Base-by-base conservation (phyloP, 2,329 filamentous ascomycete species). In the Fusarium luffae region DNA sequence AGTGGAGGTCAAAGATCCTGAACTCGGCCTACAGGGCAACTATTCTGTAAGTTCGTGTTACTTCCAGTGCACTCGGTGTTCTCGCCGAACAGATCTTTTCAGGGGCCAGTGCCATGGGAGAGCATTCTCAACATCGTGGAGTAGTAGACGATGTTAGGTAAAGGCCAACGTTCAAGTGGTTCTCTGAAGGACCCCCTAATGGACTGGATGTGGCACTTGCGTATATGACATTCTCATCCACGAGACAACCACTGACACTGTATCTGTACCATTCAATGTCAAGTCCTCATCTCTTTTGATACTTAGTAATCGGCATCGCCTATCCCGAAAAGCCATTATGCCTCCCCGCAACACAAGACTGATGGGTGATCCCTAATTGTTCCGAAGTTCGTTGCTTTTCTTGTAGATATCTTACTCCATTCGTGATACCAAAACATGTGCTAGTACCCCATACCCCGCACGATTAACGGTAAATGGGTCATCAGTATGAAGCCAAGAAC, bases 371-470 rank as follows among this genome's bases (percentile, higher is more conserved):
- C 49, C 70, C 70, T 70, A 70, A 64, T 60, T 57, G 50, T 72
- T 19, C 70, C 70, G 68, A 68, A 28, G 7, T 19, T 21, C 13
- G 42, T 19, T 7, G 25, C 30, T 55, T 55, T 66, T 51, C 42
- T 47, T 27, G 44, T 56, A 61, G 9, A 34, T 19, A 4, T 7
- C 4, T 21, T 10, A n/a, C 28, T 30, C 11, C 27, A 50, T 46
- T 25, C 18, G 30, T 30, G 34, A 23, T 54, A 48, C 60, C 25
- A 61, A 37, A 37, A n/a, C 30, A 27, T 13, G 50, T 23, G 14
- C 28, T 4, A 63, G 32, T 54, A 42, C 61, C 54, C 61, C 66
- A 54, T 68, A 58, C 68, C 62, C 66, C 66, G 69, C 69, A 61
- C 52, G 21, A 32, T 58, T 12, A 32, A 54, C 23, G 14, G 16